phyloP scores from a whole-genome alignment of 495 filamentous ascomycete genomes.

The Pseudevernia furfuracea region DNA sequence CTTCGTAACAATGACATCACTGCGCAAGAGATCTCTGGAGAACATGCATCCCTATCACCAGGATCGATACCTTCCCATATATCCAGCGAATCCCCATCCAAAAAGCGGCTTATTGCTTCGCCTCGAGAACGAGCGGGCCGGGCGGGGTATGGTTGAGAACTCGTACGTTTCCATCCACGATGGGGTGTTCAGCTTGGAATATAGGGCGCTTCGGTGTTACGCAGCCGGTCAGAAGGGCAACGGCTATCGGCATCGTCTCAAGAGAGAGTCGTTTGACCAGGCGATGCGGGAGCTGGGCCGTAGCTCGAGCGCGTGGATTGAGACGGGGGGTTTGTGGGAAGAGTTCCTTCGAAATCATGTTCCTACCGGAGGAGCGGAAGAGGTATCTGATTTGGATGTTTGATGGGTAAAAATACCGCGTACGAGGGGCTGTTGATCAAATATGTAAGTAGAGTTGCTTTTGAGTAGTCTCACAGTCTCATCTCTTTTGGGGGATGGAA shows the following conservation, averaged over 20 bases:
- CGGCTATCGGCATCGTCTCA: constrained; percentile 6
- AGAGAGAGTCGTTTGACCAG: neutral
- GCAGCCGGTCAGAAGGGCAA: constrained; percentile 6
- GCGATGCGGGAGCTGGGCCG: neutral
- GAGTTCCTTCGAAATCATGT: neutral
- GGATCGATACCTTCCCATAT: neutral
- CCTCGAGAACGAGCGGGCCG: neutral
- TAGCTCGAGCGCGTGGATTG: neutral
- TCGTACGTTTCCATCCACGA: neutral
- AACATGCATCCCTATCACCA: neutral
- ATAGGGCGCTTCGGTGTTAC: constrained; percentile 7
- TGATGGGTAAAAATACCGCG: neutral
- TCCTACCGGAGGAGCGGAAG: neutral
- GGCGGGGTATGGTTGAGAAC: neutral
- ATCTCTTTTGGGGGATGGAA: no score
- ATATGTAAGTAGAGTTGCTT: no score
- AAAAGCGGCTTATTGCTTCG: neutral
- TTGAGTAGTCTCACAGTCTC: no score
- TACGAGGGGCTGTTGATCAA: no score
- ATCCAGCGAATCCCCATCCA: neutral
- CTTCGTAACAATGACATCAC: neutral
- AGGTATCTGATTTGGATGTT: neutral
- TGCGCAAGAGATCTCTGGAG: neutral
- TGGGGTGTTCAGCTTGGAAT: neutral
- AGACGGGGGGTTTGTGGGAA: constrained; percentile 1